These are phyloP conservation scores for Triticum timopheevii DNA, from an alignment of 176 grass and related monocot genomes.

Conservation along the genomic window DNA sequence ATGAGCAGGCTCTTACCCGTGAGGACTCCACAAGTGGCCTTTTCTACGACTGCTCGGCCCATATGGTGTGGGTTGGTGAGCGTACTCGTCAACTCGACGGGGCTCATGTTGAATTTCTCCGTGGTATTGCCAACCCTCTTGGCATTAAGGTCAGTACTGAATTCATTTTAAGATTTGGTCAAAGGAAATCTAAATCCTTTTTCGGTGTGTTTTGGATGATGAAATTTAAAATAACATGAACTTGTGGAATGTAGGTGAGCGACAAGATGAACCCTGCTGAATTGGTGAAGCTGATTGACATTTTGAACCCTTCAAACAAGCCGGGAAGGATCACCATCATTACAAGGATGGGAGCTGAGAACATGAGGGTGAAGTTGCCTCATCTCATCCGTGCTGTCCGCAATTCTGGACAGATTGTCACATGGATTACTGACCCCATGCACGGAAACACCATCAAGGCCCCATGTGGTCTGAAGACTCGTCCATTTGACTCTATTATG, in stretches of 20 bases:
- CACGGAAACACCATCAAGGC: constrained; percentile 98
- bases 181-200: not conserved
- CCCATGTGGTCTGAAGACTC: constrained; percentile 90
- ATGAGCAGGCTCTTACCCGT: constrained; percentile 90
- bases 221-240: not conserved
- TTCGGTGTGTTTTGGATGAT: not conserved
- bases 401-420: constrained; percentile 73
- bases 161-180: not conserved
- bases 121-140: constrained; percentile 90
- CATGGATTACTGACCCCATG: constrained; percentile 97
- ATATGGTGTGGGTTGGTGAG: constrained; percentile 98
- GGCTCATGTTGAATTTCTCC: constrained; percentile 96
- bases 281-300: constrained; percentile 94
- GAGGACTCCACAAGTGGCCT: constrained; percentile 90
- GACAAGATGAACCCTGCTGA: constrained; percentile 93
- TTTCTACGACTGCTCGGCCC: constrained; percentile 94
- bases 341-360: constrained; percentile 93
- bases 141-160: constrained; percentile 71
- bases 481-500: constrained; percentile 86
- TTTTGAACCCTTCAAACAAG: constrained; percentile 94
- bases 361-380: constrained; percentile 98
- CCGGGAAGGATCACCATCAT: constrained; percentile 95
- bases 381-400: constrained; percentile 92
- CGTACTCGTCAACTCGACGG: constrained; percentile 94
- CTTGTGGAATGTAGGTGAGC: constrained; percentile 72